Percentiles rank a stretch among this genome's conserved stretches.
Conservation (phyloP, 164 flowering plant species). For the Sedum album region DNA sequence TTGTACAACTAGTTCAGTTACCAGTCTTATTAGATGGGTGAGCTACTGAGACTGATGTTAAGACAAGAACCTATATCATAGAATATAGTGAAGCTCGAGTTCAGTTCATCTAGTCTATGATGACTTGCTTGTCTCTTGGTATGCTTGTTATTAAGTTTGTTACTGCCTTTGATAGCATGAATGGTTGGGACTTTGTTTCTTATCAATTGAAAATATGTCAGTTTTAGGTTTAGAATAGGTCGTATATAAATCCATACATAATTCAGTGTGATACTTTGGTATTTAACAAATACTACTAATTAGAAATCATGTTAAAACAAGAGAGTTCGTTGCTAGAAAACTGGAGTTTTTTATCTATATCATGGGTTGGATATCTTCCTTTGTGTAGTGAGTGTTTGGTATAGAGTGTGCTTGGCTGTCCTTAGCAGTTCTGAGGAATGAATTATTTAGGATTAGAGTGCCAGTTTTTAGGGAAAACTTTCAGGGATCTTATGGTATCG, state of each 20-base stretch:
- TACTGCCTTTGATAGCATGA: not conserved
- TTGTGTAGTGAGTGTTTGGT: too few species aligned
- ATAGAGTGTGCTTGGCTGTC: too few species aligned
- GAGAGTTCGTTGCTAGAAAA: too few species aligned
- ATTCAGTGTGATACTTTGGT: not conserved
- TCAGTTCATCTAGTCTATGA: not conserved
- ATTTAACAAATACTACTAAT: not conserved
- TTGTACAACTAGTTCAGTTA: not conserved
- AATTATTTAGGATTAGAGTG: too few species aligned
- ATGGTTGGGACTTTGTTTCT: not conserved
- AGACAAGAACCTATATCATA: too few species aligned
- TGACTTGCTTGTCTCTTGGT: not conserved
- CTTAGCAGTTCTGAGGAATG: too few species aligned
- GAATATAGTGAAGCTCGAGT: not conserved
- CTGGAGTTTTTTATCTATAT: too few species aligned
- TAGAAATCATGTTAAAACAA: not conserved
- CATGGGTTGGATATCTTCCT: too few species aligned
- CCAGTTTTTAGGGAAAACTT: too few species aligned
- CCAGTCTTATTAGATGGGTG: not conserved
- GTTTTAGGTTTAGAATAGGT: not conserved
- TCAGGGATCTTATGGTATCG: too few species aligned
- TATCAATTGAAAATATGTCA: not conserved
- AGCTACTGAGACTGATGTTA: not conserved
- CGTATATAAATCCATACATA: not conserved
- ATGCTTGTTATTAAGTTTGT: not conserved